Conservation (phyloP, 495 filamentous ascomycete genomes). For the Podospora anserina region DNA sequence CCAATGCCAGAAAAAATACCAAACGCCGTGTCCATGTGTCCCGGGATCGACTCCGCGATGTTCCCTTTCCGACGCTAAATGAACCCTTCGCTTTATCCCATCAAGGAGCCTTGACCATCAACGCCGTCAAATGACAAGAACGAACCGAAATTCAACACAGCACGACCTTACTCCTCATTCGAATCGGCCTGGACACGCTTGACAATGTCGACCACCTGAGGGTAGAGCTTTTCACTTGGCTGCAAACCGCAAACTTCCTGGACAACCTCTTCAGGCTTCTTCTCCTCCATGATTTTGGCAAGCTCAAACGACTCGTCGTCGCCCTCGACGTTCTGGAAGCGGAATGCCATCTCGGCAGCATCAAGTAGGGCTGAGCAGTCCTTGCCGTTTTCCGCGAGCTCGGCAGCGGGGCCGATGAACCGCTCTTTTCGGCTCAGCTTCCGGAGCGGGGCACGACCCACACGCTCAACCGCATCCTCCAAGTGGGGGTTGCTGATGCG, state of each 20-base stretch:
- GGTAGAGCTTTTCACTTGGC: conserved; percentile 67
- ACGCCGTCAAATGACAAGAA: background rate
- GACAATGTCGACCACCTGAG: conserved; percentile 66
- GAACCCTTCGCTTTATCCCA: conserved; percentile 2
- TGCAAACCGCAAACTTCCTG: conserved; percentile 72
- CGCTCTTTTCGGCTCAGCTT: conserved; percentile 92
- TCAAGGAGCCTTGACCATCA: background rate
- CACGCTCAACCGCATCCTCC: conserved; percentile 89
- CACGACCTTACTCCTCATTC: conserved; percentile 25
- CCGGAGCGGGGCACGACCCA: conserved; percentile 88
- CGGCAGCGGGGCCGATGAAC: conserved; percentile 86
- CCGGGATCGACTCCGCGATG: background rate
- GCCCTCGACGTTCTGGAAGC: conserved; percentile 86
- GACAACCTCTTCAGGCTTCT: conserved; percentile 63
- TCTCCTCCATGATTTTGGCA: conserved; percentile 73
- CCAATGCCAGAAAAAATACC: conserved; percentile 2
- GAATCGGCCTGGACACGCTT: conserved; percentile 69
- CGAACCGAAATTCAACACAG: background rate
- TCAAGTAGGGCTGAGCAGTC: conserved; percentile 67
- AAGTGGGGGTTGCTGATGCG: conserved; percentile 95
- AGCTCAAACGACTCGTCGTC: conserved; percentile 83
- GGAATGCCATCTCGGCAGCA: conserved; percentile 79
- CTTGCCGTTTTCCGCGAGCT: conserved; percentile 74
- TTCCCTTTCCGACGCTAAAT: conserved; percentile 10
- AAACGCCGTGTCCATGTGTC: conserved; percentile 16